Evolutionary conservation across 129 eudicot species (phyloP).

Genomic region (Artemisia argyi): DNA sequence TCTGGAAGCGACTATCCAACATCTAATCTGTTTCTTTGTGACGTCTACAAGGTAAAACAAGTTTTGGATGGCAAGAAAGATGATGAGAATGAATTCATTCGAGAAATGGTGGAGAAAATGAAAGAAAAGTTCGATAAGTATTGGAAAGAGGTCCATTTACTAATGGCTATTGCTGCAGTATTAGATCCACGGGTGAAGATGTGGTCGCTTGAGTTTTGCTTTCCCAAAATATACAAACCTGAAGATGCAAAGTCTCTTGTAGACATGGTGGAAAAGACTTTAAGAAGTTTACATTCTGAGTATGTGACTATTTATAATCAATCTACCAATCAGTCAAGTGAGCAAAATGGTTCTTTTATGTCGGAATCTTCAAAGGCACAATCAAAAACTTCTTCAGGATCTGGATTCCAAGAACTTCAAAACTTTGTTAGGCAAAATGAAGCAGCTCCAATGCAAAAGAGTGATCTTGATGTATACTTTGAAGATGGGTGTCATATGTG

Average conservation of each 20-base stretch:
- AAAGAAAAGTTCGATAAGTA: slow-evolving; percentile 1
- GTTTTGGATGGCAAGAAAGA: background rate
- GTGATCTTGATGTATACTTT: too few relatives aligned
- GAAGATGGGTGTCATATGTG: too few relatives aligned
- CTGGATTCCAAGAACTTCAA: too few relatives aligned
- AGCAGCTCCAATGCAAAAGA: too few relatives aligned
- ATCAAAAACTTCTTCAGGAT: too few relatives aligned
- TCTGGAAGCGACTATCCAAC: slow-evolving; percentile 5
- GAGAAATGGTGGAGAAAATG: background rate
- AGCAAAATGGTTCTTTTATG: too few relatives aligned
- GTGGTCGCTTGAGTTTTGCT: background rate
- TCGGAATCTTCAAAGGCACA: too few relatives aligned
- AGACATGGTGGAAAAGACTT: background rate
- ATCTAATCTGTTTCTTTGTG: background rate
- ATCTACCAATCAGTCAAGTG: background rate
- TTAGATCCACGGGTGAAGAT: slow-evolving; percentile 1
- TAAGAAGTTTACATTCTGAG: background rate
- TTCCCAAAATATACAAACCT: background rate
- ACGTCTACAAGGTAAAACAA: background rate
- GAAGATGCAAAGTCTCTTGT: background rate
- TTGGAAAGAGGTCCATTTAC: background rate
- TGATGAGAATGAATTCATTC: background rate
- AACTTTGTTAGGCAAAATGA: too few relatives aligned
- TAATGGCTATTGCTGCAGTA: slow-evolving; percentile 2
- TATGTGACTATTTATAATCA: slow-evolving; percentile 11